These are phyloP conservation scores for Neurospora intermedia DNA, from an alignment of 495 filamentous ascomycete genomes.

Conservation along the genomic window DNA sequence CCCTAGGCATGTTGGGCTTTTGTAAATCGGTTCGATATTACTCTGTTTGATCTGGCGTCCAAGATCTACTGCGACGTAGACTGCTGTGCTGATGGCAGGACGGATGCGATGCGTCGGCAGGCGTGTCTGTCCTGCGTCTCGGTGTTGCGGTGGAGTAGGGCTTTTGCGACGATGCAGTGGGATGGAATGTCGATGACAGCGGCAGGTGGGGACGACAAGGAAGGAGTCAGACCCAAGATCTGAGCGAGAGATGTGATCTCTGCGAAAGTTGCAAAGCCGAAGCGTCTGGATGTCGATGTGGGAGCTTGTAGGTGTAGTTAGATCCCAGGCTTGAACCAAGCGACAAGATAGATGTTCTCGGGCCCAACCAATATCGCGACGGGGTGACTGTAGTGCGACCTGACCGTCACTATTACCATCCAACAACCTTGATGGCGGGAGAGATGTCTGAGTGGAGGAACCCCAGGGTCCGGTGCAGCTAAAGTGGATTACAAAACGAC, in stretches of 20 bases:
- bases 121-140: neutral
- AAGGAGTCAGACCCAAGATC: neutral
- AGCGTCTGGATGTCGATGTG: neutral
- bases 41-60: neutral
- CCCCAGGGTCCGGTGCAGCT: neutral
- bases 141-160: neutral
- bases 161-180: neutral
- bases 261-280: neutral
- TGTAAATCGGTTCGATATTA: neutral
- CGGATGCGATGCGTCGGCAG: neutral
- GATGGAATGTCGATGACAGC: neutral
- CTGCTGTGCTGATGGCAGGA: neutral
- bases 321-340: neutral
- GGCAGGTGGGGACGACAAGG: neutral
- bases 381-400: neutral
- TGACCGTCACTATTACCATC: neutral
- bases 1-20: constrained; percentile 38
- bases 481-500: neutral
- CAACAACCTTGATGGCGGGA: neutral
- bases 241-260: neutral
- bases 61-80: neutral
- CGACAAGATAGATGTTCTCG: neutral
- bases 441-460: neutral
- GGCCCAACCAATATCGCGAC: neutral
- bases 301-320: neutral